These are phyloP conservation scores for Metschnikowia lochheadii DNA, from an alignment of 805 yeast genomes.

Conservation along the genomic window DNA sequence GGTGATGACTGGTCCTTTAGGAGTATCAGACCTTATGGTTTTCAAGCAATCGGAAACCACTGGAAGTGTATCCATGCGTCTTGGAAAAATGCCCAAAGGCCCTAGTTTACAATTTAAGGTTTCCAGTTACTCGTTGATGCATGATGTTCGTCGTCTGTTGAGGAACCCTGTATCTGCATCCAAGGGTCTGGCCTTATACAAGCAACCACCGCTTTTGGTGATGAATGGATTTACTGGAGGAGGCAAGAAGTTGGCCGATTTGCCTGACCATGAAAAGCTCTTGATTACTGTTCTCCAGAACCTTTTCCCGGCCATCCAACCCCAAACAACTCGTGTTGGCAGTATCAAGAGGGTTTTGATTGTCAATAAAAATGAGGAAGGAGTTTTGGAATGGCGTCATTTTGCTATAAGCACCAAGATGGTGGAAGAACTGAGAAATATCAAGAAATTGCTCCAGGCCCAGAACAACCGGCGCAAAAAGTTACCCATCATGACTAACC, in stretches of 20 bases:
- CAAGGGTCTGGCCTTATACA: slow-evolving; percentile 57
- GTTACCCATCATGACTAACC: slow-evolving; percentile 65
- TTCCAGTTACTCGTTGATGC: slow-evolving; percentile 69
- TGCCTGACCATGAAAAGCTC: slow-evolving; percentile 71
- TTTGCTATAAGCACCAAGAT: slow-evolving; percentile 82
- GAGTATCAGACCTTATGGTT: slow-evolving; percentile 82
- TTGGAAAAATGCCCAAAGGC: slow-evolving; percentile 88
- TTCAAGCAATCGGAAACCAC: slow-evolving; percentile 76
- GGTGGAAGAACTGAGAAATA: slow-evolving; percentile 70
- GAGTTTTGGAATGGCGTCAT: slow-evolving; percentile 80
- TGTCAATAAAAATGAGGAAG: slow-evolving; percentile 72
- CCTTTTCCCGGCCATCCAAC: slow-evolving; percentile 92
- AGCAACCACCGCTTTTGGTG: slow-evolving; percentile 84
- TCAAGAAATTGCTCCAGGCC: slow-evolving; percentile 64
- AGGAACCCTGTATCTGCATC: slow-evolving; percentile 76
- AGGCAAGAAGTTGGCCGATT: slow-evolving; percentile 50
- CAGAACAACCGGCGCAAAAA: slow-evolving; percentile 56
- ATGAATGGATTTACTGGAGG: slow-evolving; percentile 73
- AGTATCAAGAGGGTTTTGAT: slow-evolving; percentile 81
- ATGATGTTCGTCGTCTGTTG: slow-evolving; percentile 69
- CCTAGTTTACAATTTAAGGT: slow-evolving; percentile 87
- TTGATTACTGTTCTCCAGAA: slow-evolving; percentile 88
- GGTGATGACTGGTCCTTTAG: slow-evolving; percentile 98
- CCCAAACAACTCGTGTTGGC: slow-evolving; percentile 68
- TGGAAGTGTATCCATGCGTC: slow-evolving; percentile 77